A percentile compares a stretch with the other conserved stretches of the same genome.
Conservation (phyloP, 192 early-diverging fungal genomes). For the Mycoemilia scoparia region DNA sequence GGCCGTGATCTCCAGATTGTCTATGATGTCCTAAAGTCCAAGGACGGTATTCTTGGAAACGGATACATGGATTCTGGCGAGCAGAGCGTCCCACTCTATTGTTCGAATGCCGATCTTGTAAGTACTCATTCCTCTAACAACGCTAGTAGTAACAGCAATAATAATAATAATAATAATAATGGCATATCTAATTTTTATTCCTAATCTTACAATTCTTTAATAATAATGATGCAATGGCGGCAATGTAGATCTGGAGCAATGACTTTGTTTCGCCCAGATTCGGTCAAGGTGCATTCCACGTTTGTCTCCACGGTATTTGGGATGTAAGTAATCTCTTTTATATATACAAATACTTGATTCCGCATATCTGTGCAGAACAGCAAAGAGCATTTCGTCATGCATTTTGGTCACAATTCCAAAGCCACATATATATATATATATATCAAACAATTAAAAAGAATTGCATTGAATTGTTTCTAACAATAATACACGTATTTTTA, state of each 20-base stretch:
- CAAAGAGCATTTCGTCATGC: no score
- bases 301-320: conserved; percentile 51
- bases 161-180: no score
- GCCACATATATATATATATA: no score
- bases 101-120: conserved; percentile 50
- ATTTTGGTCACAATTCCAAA: no score
- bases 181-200: no score
- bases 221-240: conserved; percentile 22
- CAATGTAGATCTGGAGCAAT: conserved; percentile 82
- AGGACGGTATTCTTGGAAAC: conserved; percentile 38
- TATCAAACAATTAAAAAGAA: no score
- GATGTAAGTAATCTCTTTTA: conserved; percentile 9
- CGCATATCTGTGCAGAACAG: background rate
- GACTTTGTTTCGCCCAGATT: conserved; percentile 60
- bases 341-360: background rate
- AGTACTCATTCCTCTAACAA: no score
- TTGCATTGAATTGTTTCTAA: no score
- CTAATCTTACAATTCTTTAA: background rate
- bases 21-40: conserved; percentile 46
- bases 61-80: conserved; percentile 21
- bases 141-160: no score
- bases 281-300: conserved; percentile 67
- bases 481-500: background rate
- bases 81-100: conserved; percentile 56
- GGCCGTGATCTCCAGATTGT: conserved; percentile 71